Evolutionary conservation across 768 basidiomycete species (phyloP).

Genomic region (Candolleomyces efflorescens): DNA sequence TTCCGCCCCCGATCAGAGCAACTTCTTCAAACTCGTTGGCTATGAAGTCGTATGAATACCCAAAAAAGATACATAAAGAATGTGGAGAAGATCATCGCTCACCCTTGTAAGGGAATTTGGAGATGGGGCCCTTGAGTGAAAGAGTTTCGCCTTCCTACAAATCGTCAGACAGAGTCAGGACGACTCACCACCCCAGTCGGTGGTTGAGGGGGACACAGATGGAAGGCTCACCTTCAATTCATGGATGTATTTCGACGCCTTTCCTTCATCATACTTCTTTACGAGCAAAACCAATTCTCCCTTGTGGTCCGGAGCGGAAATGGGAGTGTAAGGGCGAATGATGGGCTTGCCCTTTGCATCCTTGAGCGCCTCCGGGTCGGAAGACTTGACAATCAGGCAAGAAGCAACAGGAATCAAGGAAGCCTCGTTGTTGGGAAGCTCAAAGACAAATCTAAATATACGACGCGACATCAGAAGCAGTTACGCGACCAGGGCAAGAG

Average conservation of each 20-base stretch:
- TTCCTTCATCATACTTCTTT: constrained; percentile 82
- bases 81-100: constrained; percentile 11
- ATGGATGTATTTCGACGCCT: constrained; percentile 82
- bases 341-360: constrained; percentile 84
- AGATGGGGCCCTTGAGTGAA: constrained; percentile 86
- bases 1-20: constrained; percentile 89
- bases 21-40: constrained; percentile 84
- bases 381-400: constrained; percentile 72
- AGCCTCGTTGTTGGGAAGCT: constrained; percentile 72
- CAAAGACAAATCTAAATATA: constrained; percentile 64
- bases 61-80: not conserved
- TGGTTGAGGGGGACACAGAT: not conserved
- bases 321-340: constrained; percentile 90
- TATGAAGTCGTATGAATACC: too few species aligned
- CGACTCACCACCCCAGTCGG: not conserved
- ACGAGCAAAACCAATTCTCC: constrained; percentile 80
- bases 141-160: constrained; percentile 69
- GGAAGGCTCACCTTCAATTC: constrained; percentile 50
- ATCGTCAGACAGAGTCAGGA: constrained; percentile 1
- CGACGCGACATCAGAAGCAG: not conserved
- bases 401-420: constrained; percentile 78
- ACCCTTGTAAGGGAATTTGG: constrained; percentile 87
- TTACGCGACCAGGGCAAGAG: not conserved
- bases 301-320: constrained; percentile 68
- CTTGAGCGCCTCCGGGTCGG: constrained; percentile 57